Evolutionary conservation across 1,284 basidiomycete species (phyloP).

Genomic region (Sporisorium iseilematis-ciliati): DNA sequence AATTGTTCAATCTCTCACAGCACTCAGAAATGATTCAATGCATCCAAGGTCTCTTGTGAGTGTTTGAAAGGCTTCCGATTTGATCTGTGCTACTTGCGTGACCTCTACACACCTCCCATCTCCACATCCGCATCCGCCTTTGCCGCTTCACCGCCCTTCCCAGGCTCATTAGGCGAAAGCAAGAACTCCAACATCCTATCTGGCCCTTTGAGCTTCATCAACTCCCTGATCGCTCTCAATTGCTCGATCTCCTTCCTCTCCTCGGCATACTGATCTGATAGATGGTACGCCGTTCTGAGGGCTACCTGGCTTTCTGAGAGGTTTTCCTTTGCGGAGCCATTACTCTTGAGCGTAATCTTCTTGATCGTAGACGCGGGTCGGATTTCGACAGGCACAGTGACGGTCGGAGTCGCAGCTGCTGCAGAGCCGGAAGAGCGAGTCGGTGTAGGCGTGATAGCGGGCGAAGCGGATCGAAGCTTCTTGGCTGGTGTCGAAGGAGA

Average conservation of each 20-base stretch:
- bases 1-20: not conserved
- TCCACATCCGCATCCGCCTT: too few relatives aligned
- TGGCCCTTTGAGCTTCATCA: constrained; percentile 49
- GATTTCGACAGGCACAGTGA: constrained; percentile 7
- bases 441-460: constrained; percentile 6
- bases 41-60: not conserved
- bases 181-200: constrained; percentile 45
- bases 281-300: constrained; percentile 27
- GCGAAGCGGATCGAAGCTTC: constrained; percentile 29
- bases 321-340: not conserved
- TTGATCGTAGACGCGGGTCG: constrained; percentile 7
- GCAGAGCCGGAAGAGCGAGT: not conserved
- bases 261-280: constrained; percentile 30
- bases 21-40: not conserved
- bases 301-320: constrained; percentile 14
- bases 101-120: too few relatives aligned
- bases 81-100: not conserved
- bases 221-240: constrained; percentile 54
- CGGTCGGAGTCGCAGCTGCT: not conserved
- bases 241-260: constrained; percentile 53
- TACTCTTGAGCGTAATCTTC: constrained; percentile 24
- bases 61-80: not conserved
- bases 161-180: constrained; percentile 27
- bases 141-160: too few relatives aligned
- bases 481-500: constrained; percentile 24